Evolutionary conservation across 2,329 filamentous ascomycete species (phyloP), one percentile per base, ranked within the genome.

Genomic region (Ascocoryne sarcoides): DNA sequence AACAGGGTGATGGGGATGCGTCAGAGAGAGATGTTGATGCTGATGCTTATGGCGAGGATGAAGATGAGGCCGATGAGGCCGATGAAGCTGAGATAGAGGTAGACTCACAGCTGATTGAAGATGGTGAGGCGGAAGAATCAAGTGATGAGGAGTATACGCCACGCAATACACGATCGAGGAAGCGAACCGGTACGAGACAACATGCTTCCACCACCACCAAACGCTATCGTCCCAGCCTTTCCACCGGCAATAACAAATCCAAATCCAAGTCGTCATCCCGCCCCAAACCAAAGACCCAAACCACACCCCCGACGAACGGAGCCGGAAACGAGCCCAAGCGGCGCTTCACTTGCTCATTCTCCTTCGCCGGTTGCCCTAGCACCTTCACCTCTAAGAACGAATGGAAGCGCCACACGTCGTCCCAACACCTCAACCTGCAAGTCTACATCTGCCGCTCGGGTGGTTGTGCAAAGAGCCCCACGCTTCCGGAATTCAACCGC

Each of bases 341-440:
- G 1, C 71, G 76, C 0, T 92, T 90, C 55, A 68, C 71, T 17
- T 96, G 90, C 60, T 78, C 86, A 42, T 88, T 95, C 59, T 67
- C 75, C 20, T 79, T 76, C 40, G 92, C 88, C 42, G 84, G 82
- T 23, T 96, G 90, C 63, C 49, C 47, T 1, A 75, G 78, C 2
- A 78, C 71, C 0, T 95, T 95, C 56, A 71, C 74, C 3, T 80
- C 73, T 51, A 95, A 94, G 65, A 95, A 95, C 58, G 89, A 95
- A 60, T 95, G 90, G 90, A 95, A 95, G 62, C 78, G 90, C 0
- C 90, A 96, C 58, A 77, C 90, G 53, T 66, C 70, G 21, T 84
- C 82, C 0, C 84, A 94, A 57, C 90, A 96, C 57, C 68, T 95
- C 16, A 75, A 80, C 39, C 68, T 85, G 3, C 66, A 73, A 32